phyloP scores from a whole-genome alignment of 208 protist species.

The Trypanosoma avium region DNA sequence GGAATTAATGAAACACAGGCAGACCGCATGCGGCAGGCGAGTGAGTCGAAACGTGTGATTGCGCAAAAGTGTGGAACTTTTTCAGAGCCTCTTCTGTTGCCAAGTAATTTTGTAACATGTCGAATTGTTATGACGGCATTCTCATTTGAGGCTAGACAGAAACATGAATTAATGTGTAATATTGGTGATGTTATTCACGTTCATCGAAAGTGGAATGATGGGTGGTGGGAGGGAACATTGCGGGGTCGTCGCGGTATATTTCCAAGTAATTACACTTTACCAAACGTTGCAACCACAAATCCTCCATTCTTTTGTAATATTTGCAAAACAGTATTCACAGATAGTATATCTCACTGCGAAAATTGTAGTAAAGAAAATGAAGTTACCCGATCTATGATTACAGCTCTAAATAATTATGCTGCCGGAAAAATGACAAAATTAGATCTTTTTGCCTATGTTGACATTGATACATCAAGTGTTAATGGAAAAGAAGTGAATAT shows the following conservation, averaged over 20 bases:
- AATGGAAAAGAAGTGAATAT: neutral
- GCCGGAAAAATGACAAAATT: neutral
- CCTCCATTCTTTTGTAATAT: constrained; percentile 66
- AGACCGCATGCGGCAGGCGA: constrained; percentile 4
- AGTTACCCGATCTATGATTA: constrained; percentile 45
- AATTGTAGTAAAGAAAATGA: constrained; percentile 39
- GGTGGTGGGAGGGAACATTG: constrained; percentile 85
- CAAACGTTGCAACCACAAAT: constrained; percentile 54
- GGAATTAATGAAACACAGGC: constrained; percentile 39
- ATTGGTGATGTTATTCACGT: constrained; percentile 67
- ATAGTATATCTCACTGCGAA: constrained; percentile 27
- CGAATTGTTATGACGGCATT: constrained; percentile 64
- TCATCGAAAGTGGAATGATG: constrained; percentile 85
- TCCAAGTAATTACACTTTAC: constrained; percentile 83
- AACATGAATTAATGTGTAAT: constrained; percentile 44
- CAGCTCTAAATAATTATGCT: constrained; percentile 45
- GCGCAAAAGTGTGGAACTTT: neutral
- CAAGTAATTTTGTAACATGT: constrained; percentile 73
- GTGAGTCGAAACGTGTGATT: neutral
- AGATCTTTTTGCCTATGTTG: constrained; percentile 33
- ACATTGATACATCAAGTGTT: constrained; percentile 9
- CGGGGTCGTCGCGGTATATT: constrained; percentile 68
- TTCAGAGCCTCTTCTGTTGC: constrained; percentile 44
- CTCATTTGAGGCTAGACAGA: constrained; percentile 41
- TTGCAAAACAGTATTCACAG: constrained; percentile 39